A percentile compares a stretch with the other conserved stretches of the same genome.
Evolutionary conservation across 352 stramenopile species (phyloP).

Genomic region (Pythium sp.): DNA sequence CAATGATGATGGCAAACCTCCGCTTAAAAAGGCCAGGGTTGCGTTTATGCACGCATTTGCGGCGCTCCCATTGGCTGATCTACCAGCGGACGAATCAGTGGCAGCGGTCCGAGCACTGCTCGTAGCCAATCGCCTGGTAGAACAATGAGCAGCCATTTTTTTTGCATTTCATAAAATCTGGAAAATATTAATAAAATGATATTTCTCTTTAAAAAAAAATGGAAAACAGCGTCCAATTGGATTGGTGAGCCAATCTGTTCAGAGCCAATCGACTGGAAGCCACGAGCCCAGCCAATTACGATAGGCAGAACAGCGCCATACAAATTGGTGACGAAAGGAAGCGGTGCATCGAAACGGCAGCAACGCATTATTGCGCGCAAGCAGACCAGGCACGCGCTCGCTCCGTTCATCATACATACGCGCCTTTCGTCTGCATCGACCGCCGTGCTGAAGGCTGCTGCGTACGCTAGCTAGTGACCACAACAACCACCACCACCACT

Average conservation of each 20-base stretch:
- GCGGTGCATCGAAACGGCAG: background rate
- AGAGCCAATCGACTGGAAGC: background rate
- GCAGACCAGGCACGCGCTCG: background rate
- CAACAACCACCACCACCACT: background rate
- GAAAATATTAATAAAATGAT: too few species aligned
- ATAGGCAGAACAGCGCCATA: background rate
- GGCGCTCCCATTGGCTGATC: conserved; percentile 61
- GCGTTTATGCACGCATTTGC: conserved; percentile 56
- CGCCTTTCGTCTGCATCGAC: background rate
- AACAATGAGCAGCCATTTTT: background rate
- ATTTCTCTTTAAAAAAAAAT: too few species aligned
- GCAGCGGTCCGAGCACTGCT: conserved; percentile 5
- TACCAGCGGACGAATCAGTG: conserved; percentile 44
- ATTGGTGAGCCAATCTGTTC: background rate
- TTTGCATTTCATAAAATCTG: background rate
- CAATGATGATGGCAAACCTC: background rate
- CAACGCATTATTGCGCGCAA: background rate
- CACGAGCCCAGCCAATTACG: background rate
- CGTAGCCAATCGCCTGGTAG: background rate
- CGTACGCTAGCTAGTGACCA: background rate
- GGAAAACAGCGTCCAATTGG: too few species aligned
- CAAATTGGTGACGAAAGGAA: background rate
- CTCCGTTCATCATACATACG: background rate
- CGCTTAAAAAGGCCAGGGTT: conserved; percentile 42
- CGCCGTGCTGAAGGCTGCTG: background rate